Evolutionary conservation across 306 rosid genomes (phyloP).

Genomic region (Adenanthera pavonina): DNA sequence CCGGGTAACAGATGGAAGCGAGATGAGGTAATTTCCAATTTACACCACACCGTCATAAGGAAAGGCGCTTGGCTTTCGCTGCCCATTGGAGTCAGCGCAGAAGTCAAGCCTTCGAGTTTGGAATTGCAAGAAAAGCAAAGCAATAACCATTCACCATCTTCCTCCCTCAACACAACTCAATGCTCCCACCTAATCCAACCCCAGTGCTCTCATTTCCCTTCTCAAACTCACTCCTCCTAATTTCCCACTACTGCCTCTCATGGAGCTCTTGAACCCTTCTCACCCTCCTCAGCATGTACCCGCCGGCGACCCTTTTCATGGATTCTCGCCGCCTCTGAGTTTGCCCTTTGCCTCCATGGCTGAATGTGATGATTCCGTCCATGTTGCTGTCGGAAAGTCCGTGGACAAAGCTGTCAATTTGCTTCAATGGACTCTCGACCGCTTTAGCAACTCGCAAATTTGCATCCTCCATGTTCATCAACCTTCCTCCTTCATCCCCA

Average conservation of each 20-base stretch:
- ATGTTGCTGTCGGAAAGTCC: constrained; percentile 78
- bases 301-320: constrained; percentile 41
- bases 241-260: constrained; percentile 35
- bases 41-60: not conserved
- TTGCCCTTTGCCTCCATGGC: constrained; percentile 43
- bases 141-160: too few relatives aligned
- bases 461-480: constrained; percentile 70
- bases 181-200: not conserved
- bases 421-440: constrained; percentile 70
- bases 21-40: not conserved
- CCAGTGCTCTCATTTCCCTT: constrained; percentile 10
- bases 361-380: constrained; percentile 45
- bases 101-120: constrained; percentile 39
- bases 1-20: too few relatives aligned
- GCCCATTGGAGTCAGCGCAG: constrained; percentile 34
- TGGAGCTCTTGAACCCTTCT: constrained; percentile 68
- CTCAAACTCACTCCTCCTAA: constrained; percentile 18
- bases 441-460: constrained; percentile 51
- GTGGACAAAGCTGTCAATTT: constrained; percentile 55
- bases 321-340: constrained; percentile 44
- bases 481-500: constrained; percentile 79
- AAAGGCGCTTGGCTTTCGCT: not conserved
- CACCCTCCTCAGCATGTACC: constrained; percentile 41
- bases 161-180: too few relatives aligned
- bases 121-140: not conserved